Base-by-base conservation (phyloP, 768 basidiomycete species). In the Lentinula raphanica region DNA sequence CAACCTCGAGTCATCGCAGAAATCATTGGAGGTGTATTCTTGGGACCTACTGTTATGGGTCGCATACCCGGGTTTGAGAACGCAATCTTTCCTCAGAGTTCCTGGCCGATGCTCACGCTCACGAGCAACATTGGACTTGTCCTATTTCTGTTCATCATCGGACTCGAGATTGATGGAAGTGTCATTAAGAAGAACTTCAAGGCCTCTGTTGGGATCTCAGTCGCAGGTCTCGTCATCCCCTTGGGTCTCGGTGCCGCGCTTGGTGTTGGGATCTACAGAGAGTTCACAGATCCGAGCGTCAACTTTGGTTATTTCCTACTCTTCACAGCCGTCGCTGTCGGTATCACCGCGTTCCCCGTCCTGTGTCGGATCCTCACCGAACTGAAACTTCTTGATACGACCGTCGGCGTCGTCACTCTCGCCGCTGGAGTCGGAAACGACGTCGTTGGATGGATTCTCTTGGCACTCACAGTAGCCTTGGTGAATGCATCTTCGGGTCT, bases 1-100 rank as follows among this genome's bases (percentile, higher is more conserved):
- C 95, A 98, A 66, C 96, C 96, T 1, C 79, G 87, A n/a, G 95
- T 98, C 59, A 93, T 97, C 54, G 86, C 94, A 40, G 95, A 98
- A 69, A 88, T 97, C 59, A 83, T 98, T 56, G 92, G 87, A 0
- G 96, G 96, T 21, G 85, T 98, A 62, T 65, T 98, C 21, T 79
- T 98, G 11, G 94, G 94, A 40, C 84, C 84, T 0, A 78, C 83
- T 0, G 81, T 89, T 9, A 84, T 92, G 80, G 92, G 92, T 2
- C 84, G 83, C 27, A 92, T 94, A 59, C 92, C 90, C 0, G 68
- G 76, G 38, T 96, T 94, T 74, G 76, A 72, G n/a, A 49, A 71
- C 7, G 65, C 69, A 39, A 86, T 90, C 61, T 90, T 88, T 69
- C 86, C 87, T 0, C 46, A 65, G 0, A 65, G 55, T 3, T 80